A percentile compares a stretch with the other conserved stretches of the same genome.
These are phyloP conservation scores for Talaromyces liani DNA, from an alignment of 495 filamentous ascomycete genomes.

Conservation along the genomic window DNA sequence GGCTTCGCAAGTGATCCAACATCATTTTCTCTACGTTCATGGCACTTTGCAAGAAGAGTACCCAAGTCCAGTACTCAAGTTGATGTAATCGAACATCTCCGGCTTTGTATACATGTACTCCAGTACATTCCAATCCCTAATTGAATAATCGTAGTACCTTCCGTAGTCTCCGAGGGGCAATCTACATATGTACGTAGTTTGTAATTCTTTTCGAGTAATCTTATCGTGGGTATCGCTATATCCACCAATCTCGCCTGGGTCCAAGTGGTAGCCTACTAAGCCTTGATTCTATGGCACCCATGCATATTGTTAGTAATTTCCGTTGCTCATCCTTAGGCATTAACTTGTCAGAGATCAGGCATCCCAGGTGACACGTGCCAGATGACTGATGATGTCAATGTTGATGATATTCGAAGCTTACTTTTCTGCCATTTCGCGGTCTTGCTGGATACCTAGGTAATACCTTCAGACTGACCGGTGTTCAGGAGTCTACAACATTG, in stretches of 20 bases:
- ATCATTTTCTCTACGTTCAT: no score
- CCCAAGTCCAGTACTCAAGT: no score
- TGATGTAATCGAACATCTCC: no score
- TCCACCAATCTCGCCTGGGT: no score
- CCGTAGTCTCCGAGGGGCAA: no score
- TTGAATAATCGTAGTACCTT: no score
- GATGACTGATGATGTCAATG: background rate
- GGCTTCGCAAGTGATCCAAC: no score
- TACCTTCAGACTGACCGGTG: background rate
- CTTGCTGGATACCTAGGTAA: background rate
- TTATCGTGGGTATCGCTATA: no score
- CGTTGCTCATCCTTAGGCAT: background rate
- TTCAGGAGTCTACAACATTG: background rate
- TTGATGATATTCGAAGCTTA: background rate
- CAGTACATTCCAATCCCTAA: no score
- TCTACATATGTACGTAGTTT: background rate
- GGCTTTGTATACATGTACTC: no score
- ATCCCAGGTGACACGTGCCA: background rate
- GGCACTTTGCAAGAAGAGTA: no score
- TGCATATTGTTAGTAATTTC: background rate
- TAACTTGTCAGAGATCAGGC: background rate
- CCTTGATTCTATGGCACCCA: background rate
- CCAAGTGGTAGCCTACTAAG: no score
- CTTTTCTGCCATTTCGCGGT: background rate
- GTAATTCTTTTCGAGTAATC: background rate